phyloP scores from a whole-genome alignment of 129 eudicot species.

The Saposhnikovia divaricata region DNA sequence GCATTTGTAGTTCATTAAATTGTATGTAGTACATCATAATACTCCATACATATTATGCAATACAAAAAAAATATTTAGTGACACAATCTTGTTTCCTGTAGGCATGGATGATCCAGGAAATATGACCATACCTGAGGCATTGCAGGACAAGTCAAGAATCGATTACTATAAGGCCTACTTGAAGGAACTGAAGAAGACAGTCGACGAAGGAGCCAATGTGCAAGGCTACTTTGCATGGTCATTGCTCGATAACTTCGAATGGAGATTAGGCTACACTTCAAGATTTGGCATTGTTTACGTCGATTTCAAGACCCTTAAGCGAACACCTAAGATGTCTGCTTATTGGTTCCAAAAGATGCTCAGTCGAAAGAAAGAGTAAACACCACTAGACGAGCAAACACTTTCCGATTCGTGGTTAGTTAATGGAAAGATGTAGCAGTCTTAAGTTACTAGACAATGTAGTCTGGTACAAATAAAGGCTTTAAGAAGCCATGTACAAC shows the following conservation, averaged over 20 bases:
- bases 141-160: conserved; percentile 56
- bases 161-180: conserved; percentile 67
- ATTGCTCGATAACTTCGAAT: conserved; percentile 79
- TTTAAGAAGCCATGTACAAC: background rate
- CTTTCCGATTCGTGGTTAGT: background rate
- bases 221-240: conserved; percentile 95
- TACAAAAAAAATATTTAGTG: background rate
- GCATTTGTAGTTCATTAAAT: background rate
- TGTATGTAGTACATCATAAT: background rate
- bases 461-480: conserved; percentile 1
- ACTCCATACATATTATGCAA: background rate
- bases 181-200: conserved; percentile 48
- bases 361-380: conserved; percentile 24
- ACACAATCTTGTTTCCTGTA: conserved; percentile 16
- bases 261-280: conserved; percentile 87
- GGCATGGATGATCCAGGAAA: conserved; percentile 96
- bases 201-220: conserved; percentile 80
- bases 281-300: conserved; percentile 83
- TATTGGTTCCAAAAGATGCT: conserved; percentile 73
- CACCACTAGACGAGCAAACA: background rate
- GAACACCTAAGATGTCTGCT: conserved; percentile 86
- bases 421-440: background rate
- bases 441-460: background rate
- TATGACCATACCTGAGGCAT: conserved; percentile 47
- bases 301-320: conserved; percentile 68